A percentile compares a stretch with the other conserved stretches of the same genome.
phyloP scores from a whole-genome alignment of 352 stramenopile genomes.

The Globisporangium megalacanthum region DNA sequence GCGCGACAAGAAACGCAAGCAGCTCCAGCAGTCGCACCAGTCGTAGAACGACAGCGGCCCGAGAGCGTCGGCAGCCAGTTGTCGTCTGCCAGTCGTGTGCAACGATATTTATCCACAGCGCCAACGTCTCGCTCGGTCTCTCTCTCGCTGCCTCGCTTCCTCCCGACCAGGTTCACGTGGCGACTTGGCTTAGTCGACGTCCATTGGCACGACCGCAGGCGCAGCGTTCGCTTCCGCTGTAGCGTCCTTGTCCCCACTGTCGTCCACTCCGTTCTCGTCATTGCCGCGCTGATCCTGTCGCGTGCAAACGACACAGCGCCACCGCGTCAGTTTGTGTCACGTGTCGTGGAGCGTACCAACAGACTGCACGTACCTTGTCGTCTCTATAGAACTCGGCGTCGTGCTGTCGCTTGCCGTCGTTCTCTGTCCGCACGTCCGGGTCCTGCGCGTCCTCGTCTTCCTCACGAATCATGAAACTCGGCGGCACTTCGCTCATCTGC shows the following conservation, averaged over 20 bases:
- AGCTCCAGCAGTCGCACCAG: slow-evolving; percentile 28
- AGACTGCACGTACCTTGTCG: slow-evolving; percentile 42
- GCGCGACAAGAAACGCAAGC: slow-evolving; percentile 66
- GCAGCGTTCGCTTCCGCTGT: slow-evolving; percentile 37
- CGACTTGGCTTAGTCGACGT: slow-evolving; percentile 41
- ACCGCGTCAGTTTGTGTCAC: neutral
- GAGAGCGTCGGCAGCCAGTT: too few species aligned
- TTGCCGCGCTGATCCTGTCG: slow-evolving; percentile 53
- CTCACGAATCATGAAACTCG: slow-evolving; percentile 67
- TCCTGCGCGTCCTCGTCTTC: slow-evolving; percentile 75
- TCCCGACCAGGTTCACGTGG: neutral
- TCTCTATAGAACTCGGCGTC: slow-evolving; percentile 82
- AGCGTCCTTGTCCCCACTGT: slow-evolving; percentile 20
- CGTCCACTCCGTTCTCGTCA: slow-evolving; percentile 22
- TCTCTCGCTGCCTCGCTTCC: too few species aligned
- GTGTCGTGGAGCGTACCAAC: too few species aligned
- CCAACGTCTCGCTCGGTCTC: too few species aligned
- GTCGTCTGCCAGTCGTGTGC: too few species aligned
- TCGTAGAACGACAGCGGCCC: neutral
- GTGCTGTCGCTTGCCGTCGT: slow-evolving; percentile 64
- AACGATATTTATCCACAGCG: slow-evolving; percentile 9
- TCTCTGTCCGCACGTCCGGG: slow-evolving; percentile 61
- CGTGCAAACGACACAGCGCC: neutral
- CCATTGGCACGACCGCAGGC: slow-evolving; percentile 69
- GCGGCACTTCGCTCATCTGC: slow-evolving; percentile 73